A percentile compares a stretch with the other conserved stretches of the same genome.
phyloP scores from a whole-genome alignment of 805 yeast species.

The Millerozyma miso region DNA sequence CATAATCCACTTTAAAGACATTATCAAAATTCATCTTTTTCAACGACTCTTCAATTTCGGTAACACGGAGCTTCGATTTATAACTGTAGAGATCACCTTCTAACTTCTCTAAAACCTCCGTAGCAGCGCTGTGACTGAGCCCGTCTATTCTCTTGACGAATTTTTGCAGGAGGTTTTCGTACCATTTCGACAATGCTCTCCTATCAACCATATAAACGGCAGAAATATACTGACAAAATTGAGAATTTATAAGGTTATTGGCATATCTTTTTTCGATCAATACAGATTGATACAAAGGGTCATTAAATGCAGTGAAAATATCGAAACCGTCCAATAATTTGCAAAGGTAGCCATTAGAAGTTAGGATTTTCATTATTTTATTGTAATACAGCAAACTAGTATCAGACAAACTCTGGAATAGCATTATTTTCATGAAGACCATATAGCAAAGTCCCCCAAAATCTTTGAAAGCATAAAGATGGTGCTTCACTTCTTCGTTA shows the following conservation, averaged over 20 bases:
- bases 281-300: conserved; percentile 3
- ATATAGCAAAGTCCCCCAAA: conserved; percentile 6
- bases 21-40: background rate
- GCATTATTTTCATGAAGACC: conserved; percentile 1
- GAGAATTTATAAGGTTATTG: conserved; percentile 9
- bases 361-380: conserved; percentile 5
- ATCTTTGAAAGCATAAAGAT: background rate
- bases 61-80: background rate
- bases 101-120: conserved; percentile 7
- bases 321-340: conserved; percentile 11
- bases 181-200: conserved; percentile 8
- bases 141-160: conserved; percentile 9
- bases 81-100: conserved; percentile 1
- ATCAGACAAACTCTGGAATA: conserved; percentile 1
- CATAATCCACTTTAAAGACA: background rate
- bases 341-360: conserved; percentile 8
- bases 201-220: conserved; percentile 3
- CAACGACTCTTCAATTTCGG: background rate
- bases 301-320: conserved; percentile 5
- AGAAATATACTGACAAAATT: conserved; percentile 17
- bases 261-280: conserved; percentile 6
- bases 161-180: conserved; percentile 4
- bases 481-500: conserved; percentile 1
- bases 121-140: conserved; percentile 9
- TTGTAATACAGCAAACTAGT: conserved; percentile 3